Conservation (phyloP, 805 yeast genomes). For the Starmerella apis region DNA sequence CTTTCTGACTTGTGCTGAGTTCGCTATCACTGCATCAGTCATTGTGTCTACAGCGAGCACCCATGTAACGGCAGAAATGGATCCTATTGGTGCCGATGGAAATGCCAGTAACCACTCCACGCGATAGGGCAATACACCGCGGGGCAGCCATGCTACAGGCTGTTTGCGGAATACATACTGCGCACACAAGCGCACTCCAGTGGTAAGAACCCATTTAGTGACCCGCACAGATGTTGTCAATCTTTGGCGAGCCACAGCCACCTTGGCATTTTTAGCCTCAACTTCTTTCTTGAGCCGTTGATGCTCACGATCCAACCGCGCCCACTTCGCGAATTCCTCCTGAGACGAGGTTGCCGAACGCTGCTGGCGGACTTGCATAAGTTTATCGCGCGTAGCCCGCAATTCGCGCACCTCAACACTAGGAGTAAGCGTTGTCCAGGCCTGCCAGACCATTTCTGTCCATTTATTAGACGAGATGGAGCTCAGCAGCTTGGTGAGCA, state of each 20-base stretch:
- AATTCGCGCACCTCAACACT: constrained; percentile 31
- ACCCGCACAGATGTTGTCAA: constrained; percentile 33
- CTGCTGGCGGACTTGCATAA: constrained; percentile 40
- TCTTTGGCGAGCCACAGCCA: constrained; percentile 33
- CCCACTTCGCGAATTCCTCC: constrained; percentile 94
- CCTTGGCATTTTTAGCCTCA: constrained; percentile 32
- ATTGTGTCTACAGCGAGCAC: constrained; percentile 14
- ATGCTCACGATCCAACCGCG: constrained; percentile 66
- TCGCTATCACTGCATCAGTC: not conserved
- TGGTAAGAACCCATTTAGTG: constrained; percentile 35
- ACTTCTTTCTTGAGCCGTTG: constrained; percentile 50
- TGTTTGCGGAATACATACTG: constrained; percentile 45
- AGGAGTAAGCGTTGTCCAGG: constrained; percentile 34
- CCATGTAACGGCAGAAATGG: constrained; percentile 41
- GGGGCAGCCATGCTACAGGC: constrained; percentile 51
- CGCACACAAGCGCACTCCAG: constrained; percentile 36
- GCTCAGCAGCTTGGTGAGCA: constrained; percentile 21
- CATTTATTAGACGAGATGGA: constrained; percentile 24
- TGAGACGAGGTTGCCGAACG: constrained; percentile 66
- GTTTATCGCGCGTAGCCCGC: constrained; percentile 36
- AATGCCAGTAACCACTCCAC: constrained; percentile 50
- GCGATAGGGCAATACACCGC: constrained; percentile 44
- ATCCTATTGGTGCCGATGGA: constrained; percentile 53
- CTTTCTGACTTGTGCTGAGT: too few relatives aligned
- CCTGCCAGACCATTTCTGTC: constrained; percentile 35